Conservation (phyloP, 1,284 basidiomycete species). For the Quambalaria eucalypti region DNA sequence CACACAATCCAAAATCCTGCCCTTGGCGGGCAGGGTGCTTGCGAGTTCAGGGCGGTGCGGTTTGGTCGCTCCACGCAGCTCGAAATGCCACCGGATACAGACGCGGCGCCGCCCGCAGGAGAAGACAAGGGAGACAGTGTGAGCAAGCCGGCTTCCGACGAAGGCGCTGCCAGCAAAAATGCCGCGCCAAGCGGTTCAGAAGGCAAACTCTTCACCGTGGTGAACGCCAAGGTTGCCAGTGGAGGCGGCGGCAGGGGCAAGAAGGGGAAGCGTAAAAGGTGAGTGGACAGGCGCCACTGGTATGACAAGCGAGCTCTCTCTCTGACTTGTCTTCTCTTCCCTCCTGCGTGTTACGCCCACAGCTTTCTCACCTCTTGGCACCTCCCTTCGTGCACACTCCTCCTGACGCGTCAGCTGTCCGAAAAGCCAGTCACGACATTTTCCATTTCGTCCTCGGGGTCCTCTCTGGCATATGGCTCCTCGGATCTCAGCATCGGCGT, state of each 20-base stretch:
- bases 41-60: slow-evolving; percentile 33
- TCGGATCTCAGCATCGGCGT: slow-evolving; percentile 80
- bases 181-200: slow-evolving; percentile 9
- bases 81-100: too few species aligned
- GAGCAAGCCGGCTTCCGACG: too few species aligned
- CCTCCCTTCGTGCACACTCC: slow-evolving; percentile 35
- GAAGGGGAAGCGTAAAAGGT: slow-evolving; percentile 23
- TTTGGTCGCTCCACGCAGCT: too few species aligned
- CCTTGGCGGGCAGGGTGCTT: slow-evolving; percentile 29
- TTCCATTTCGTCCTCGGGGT: slow-evolving; percentile 57
- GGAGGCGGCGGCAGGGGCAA: slow-evolving; percentile 14
- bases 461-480: slow-evolving; percentile 71
- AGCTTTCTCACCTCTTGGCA: slow-evolving; percentile 42
- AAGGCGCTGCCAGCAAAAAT: too few species aligned
- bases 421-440: slow-evolving; percentile 36
- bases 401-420: slow-evolving; percentile 31
- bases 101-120: not conserved
- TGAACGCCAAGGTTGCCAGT: slow-evolving; percentile 24
- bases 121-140: slow-evolving; percentile 5
- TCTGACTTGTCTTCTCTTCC: not conserved
- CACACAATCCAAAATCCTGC: slow-evolving; percentile 41
- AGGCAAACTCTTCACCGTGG: slow-evolving; percentile 28
- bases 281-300: not conserved
- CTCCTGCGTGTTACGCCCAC: too few species aligned
- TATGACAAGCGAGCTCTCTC: not conserved